phyloP scores from a whole-genome alignment of 306 rosid genomes.

The Pachyrhizus erosus region DNA sequence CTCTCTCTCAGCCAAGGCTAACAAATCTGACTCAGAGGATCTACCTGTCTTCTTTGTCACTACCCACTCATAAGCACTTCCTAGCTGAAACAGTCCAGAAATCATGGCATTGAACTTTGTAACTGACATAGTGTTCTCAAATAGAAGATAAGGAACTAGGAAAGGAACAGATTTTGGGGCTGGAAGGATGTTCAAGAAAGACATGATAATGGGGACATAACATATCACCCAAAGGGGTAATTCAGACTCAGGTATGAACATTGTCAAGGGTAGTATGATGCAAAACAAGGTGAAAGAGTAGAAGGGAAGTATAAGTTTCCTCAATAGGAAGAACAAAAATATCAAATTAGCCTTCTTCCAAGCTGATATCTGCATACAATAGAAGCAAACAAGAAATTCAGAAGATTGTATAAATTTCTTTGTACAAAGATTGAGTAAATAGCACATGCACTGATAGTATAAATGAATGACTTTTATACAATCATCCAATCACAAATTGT shows the following conservation, averaged over 20 bases:
- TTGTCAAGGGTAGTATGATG: constrained; percentile 88
- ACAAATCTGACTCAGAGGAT: constrained; percentile 87
- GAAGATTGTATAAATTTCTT: background rate
- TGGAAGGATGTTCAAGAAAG: constrained; percentile 92
- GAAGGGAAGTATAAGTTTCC: constrained; percentile 95
- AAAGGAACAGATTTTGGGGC: constrained; percentile 97
- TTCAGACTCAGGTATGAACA: constrained; percentile 97
- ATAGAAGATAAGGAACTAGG: constrained; percentile 88
- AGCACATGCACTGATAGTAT: no score
- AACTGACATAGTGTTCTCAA: constrained; percentile 99
- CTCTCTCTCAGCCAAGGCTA: constrained; percentile 83
- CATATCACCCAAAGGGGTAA: constrained; percentile 98
- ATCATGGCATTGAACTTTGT: constrained; percentile 99
- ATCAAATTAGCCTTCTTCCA: constrained; percentile 96
- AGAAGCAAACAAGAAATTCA: constrained; percentile 10
- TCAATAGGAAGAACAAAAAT: constrained; percentile 84
- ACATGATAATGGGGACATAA: constrained; percentile 88
- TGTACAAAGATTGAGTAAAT: background rate
- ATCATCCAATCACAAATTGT: background rate
- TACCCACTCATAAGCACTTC: constrained; percentile 98
- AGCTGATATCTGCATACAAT: constrained; percentile 69
- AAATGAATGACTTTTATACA: background rate
- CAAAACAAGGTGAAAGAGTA: constrained; percentile 98
- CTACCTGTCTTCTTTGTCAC: constrained; percentile 98
- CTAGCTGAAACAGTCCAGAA: constrained; percentile 92